Conservation (phyloP, 257 asterid species). For the Handroanthus guayacan region DNA sequence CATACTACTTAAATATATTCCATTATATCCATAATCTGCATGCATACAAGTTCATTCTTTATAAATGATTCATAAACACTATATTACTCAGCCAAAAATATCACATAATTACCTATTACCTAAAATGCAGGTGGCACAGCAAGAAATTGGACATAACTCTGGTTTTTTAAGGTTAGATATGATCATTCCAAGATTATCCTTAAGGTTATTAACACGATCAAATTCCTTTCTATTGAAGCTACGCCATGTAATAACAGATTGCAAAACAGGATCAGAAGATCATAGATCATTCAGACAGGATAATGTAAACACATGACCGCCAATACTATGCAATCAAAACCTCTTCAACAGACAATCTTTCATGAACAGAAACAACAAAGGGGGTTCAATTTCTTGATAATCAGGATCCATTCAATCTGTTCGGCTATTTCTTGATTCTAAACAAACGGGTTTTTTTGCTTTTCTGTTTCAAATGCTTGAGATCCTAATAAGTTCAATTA, state of each 20-base stretch:
- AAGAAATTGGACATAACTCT: background rate
- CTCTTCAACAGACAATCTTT: background rate
- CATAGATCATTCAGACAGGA: slow-evolving; percentile 25
- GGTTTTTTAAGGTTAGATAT: no score
- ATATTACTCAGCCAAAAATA: background rate
- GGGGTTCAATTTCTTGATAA: slow-evolving; percentile 4
- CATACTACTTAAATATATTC: background rate
- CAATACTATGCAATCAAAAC: slow-evolving; percentile 1
- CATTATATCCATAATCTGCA: background rate
- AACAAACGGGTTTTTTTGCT: background rate
- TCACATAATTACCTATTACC: slow-evolving; percentile 23
- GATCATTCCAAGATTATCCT: background rate
- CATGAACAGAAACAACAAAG: background rate
- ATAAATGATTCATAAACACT: background rate
- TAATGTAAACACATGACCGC: slow-evolving; percentile 7
- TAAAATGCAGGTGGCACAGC: background rate
- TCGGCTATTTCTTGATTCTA: slow-evolving; percentile 10
- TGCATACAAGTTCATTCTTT: background rate
- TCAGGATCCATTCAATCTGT: background rate
- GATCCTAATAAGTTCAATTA: background rate
- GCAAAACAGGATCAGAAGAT: background rate
- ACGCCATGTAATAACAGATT: background rate
- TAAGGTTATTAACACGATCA: background rate
- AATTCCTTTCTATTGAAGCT: background rate
- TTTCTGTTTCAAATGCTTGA: slow-evolving; percentile 26